Conservation (phyloP, 257 asterid species). For the Jasminum sambac region DNA sequence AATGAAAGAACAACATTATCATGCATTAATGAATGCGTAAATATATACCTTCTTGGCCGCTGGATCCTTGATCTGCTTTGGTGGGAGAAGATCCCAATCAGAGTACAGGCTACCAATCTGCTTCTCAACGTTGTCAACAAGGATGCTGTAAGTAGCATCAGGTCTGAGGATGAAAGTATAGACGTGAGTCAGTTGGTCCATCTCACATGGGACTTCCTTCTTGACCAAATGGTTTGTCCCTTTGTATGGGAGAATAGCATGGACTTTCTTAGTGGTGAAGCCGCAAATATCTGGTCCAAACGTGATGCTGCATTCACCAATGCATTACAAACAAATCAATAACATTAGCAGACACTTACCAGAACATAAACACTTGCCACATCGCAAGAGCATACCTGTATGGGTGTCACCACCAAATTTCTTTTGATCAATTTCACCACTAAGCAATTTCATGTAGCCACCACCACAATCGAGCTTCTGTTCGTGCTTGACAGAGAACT, state of each 20-base stretch:
- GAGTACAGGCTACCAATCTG: conserved; percentile 88
- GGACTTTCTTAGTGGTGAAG: conserved; percentile 78
- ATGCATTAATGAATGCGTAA: not conserved
- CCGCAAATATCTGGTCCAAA: conserved; percentile 99
- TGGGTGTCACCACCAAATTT: conserved; percentile 96
- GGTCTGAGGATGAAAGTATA: too few relatives aligned
- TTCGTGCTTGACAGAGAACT: conserved; percentile 94
- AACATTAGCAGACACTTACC: conserved; percentile 6
- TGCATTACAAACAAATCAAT: conserved; percentile 23
- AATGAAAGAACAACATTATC: not conserved
- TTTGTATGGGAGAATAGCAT: conserved; percentile 73
- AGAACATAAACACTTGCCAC: not conserved
- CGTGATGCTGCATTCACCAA: conserved; percentile 72
- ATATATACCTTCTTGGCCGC: conserved; percentile 82
- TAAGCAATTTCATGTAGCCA: conserved; percentile 95
- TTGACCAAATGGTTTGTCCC: conserved; percentile 77
- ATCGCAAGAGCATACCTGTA: conserved; percentile 55
- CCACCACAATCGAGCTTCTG: conserved; percentile 99
- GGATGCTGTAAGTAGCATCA: conserved; percentile 93
- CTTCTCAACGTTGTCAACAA: conserved; percentile 89
- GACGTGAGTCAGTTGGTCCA: too few relatives aligned
- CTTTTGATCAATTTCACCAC: conserved; percentile 86
- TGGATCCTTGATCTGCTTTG: conserved; percentile 86
- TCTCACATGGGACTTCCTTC: conserved; percentile 96
- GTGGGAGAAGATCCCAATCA: conserved; percentile 94